Base-by-base conservation (phyloP, 2,329 filamentous ascomycete genomes). In the Xylariaceae sp. region DNA sequence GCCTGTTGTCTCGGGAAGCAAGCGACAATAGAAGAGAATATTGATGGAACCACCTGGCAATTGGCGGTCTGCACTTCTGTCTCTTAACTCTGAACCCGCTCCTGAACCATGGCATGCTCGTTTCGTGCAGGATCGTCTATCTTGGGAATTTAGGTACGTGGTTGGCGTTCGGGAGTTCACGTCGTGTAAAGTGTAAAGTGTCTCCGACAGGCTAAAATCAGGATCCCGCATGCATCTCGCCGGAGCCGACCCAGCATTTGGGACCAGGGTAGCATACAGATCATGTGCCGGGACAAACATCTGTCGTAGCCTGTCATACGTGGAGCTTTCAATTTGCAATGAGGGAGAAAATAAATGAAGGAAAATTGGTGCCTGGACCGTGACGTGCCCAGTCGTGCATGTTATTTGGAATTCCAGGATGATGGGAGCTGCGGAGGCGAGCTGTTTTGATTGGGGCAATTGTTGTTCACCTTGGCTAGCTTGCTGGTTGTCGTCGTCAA, bases 331-430 rank as follows among this genome's bases (percentile, higher is more conserved):
- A n/a, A 17, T 43, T 43, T 24, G 31, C 24, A 26, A 6, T 19
- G 33, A 51, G 29, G 37, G 34, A 17, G 9, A 16, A 48, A 29
- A n/a, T n/a, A n/a, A n/a, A n/a, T n/a, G 3, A 43, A 43, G n/a
- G 16, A n/a, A n/a, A n/a, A n/a, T n/a, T n/a, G 29, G 11, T 56
- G 53, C 53, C 53, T 56, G 29, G 43, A 34, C n/a, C 40, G n/a
- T 6, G 28, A 43, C 23, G 41, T 24, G 37, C 19, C 39, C 11
- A 12, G 12, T 2, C 29, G 31, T 53, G 33, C 29, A 11, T 29
- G 28, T 26, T 59, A 59, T 59, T 59, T 59, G 56, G 56, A 59
- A 59, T 59, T 45, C 17, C 4, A 28, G n/a, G 4, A n/a, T 48
- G 23, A 28, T 44, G 41, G 17, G 46, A 49, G 28, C 3, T 14